Base-by-base conservation (phyloP, 352 stramenopile genomes). In the Pythium rishiriense region DNA sequence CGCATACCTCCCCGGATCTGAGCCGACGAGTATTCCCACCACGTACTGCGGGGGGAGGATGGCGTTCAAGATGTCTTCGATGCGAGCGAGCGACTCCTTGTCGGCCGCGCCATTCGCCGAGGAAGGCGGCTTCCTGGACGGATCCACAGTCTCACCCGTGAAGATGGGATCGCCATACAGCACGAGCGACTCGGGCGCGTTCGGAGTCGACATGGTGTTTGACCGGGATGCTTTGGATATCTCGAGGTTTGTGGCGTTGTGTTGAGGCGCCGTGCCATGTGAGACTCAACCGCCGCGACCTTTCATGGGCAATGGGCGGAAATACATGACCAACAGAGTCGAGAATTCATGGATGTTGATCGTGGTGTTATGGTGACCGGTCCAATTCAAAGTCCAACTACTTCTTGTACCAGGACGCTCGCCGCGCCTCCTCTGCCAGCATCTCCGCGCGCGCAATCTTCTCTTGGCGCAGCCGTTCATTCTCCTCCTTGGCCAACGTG, bases 91-190 rank as follows among this genome's bases (percentile, higher is more conserved):
- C 19, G 75, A 72, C 33, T 90, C 83, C 64, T 75, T 53, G 28
- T 72, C 54, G 53, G 66, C 60, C 12, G 58, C 49, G 24, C 46
- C 57, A 51, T 49, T 58, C 19, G 69, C 42, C 10, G 73, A 61
- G 1, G 65, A 59, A n/a, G 70, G 57, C 17, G 59, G 60, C 48
- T 78, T 85, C 67, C 85, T 90, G n/a, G 66, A 62, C 25, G 79
- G 74, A 33, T 88, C 82, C 8, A 86, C 64, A 17, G 75, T 83
- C 64, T 97, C 84, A 10, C 90, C 91, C 11, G 87, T 95, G 71
- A 97, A 98, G 69, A 98, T 94, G 28, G 91, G 88, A 33, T 93
- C 85, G 22, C 90, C 83, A 71, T 93, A 97, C 48, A 90, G 90
- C 62, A 98, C 81, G 10, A 98, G 79, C 29, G 81, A 96, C 72